Evolutionary conservation across 2,329 filamentous ascomycete species (phyloP), one percentile per base, ranked within the genome.

Genomic region (Madurella mycetomatis): DNA sequence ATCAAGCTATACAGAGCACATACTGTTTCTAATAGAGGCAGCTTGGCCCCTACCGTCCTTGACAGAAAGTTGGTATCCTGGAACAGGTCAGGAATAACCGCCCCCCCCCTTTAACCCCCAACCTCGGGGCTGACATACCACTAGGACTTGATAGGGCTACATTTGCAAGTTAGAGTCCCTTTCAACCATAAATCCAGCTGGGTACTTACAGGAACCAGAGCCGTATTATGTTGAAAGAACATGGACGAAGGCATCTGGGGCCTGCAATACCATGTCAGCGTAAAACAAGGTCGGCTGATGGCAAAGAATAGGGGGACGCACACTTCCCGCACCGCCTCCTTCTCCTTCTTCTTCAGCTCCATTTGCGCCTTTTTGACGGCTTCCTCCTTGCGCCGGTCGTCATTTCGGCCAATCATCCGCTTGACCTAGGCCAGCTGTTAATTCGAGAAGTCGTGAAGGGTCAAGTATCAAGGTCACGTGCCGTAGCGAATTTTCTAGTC

Each of bases 201-300:
- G 11, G 13, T 34, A 56, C 60, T 50, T 34, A 62, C 60, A 3
- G 92, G 90, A 11, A 89, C 84, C 43, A 96, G 83, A 50, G 89
- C 87, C 50, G 86, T 87, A 74, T 96, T 96, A 77, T 90, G 87
- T 67, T 88, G 82, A 73, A 95, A 95, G 82, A 95, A 95, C 72
- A 95, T 84, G 58, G 84, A 82, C 17, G 88, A 90, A 12, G 90
- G 87, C 66, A 88, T 87, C 75, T 94, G 88, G 5, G 88, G 87
- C 47, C 80, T 84, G 63, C 12, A 48, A 18, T 25, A 17, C 9
- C 18, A 16, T 18, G 48, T 40, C 54, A 56, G 47, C 40, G 42
- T 44, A 7, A 12, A 42, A 16, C 25, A 34, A 25, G 17, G 18
- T 44, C 12, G 54, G 32, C 53, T 25, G 25, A 25, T 25, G 51